These are phyloP conservation scores for Lobosporangium transversale DNA, from an alignment of 192 early-diverging fungal genomes.

Conservation along the genomic window DNA sequence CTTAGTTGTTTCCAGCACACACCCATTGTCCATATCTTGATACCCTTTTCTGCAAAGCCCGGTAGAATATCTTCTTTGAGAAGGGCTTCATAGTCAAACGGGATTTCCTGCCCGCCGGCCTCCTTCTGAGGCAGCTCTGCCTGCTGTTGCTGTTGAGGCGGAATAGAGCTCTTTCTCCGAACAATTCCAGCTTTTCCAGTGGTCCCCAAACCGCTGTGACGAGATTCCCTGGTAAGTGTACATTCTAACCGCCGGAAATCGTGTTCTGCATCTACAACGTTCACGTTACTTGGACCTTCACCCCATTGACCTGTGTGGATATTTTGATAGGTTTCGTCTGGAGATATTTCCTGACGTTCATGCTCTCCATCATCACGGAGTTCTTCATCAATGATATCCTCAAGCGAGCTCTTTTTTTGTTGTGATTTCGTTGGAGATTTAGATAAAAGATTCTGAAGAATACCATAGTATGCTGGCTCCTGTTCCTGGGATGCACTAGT, in stretches of 20 bases:
- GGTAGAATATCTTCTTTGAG: conserved; percentile 49
- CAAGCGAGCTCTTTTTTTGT: too few species aligned
- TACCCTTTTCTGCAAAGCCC: conserved; percentile 25
- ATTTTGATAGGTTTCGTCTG: conserved; percentile 32
- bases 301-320: conserved; percentile 38
- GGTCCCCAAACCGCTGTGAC: conserved; percentile 7
- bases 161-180: conserved; percentile 13
- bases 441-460: conserved; percentile 11
- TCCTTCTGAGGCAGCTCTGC: conserved; percentile 8
- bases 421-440: too few species aligned
- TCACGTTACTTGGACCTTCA: conserved; percentile 44
- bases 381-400: too few species aligned
- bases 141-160: neutral
- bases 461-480: conserved; percentile 32
- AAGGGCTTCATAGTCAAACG: conserved; percentile 46
- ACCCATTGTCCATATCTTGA: conserved; percentile 58
- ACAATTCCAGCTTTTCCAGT: neutral
- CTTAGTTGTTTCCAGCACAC: conserved; percentile 53
- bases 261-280: conserved; percentile 38
- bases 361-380: conserved; percentile 8
- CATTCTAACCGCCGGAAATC: conserved; percentile 42
- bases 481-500: too few species aligned
- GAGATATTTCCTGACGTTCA: conserved; percentile 1
- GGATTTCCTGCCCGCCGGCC: conserved; percentile 20
- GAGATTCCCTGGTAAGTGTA: conserved; percentile 18